Base-by-base conservation (phyloP, 805 yeast genomes). In the Yamadazyma laniorum region DNA sequence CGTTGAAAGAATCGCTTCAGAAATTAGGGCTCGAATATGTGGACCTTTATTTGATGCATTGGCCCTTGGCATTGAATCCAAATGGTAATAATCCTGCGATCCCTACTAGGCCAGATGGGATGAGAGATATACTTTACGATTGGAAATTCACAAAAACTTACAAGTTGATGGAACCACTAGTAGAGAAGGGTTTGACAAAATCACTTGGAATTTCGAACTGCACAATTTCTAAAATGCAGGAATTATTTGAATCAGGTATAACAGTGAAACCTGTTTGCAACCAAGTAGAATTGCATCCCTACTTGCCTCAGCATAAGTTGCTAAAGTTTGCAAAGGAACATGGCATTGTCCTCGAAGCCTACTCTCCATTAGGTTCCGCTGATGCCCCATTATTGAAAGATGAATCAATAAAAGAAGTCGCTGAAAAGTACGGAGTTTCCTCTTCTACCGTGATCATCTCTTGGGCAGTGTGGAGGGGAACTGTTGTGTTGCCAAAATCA, bases 181-280 rank as follows among this genome's bases (percentile, higher is more conserved):
- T 77, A 34, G 63, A 60, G 22, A 55, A 74, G 18, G 82, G 79
- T 18, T 71, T 76, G 54, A 68, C 77, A 18, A 76, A 70, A 49
- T 77, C 89, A 16, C 74, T 86, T 57, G 95, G 95, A 49, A 84
- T 86, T 32, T 82, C 90, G 27, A 86, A 87, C 64, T 77, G 80
- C 56, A 73, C 85, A 15, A 61, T 74, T 25, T 70, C 65, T 37
- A 56, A 51, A 31, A 44, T 57, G 28, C 45, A 72, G 43, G 70
- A 63, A 38, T 63, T 86, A 42, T 67, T 82, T 33, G 63, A 61
- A 12, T 70, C 75, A 34, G 70, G 67, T 25, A 74, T 72, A 37
- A 73, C 63, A 25, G 57, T 75, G 34, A 72, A 70, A 27, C 95
- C 95, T 4, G 87, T 77, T 9, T 76, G 70, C 29, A 78, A 81